A percentile compares a stretch with the other conserved stretches of the same genome.
Evolutionary conservation across 306 rosid species (phyloP).

Genomic region (Sicyos baderoa): DNA sequence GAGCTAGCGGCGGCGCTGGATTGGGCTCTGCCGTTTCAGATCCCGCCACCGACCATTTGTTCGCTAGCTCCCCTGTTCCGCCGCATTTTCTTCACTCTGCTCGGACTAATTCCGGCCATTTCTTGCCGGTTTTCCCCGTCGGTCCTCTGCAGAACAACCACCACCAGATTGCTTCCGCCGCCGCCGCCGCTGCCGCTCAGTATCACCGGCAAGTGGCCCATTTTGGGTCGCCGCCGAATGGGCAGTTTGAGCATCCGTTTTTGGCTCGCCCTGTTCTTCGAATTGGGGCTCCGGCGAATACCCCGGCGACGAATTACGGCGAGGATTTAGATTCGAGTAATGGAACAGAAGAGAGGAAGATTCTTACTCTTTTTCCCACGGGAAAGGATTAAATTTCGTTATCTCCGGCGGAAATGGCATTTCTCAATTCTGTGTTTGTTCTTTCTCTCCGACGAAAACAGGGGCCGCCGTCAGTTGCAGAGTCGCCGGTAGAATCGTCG

Average conservation of each 20-base stretch:
- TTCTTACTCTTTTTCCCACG: constrained; percentile 80
- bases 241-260: constrained; percentile 73
- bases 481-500: not conserved
- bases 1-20: constrained; percentile 30
- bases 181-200: constrained; percentile 26
- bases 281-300: constrained; percentile 56
- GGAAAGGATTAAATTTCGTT: constrained; percentile 56
- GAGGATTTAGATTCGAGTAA: constrained; percentile 75
- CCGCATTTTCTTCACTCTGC: constrained; percentile 72
- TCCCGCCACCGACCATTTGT: constrained; percentile 77
- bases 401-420: not conserved
- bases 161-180: constrained; percentile 61
- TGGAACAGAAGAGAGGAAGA: constrained; percentile 71
- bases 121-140: constrained; percentile 70
- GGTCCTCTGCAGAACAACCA: constrained; percentile 58
- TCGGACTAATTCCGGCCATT: constrained; percentile 63
- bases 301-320: constrained; percentile 35
- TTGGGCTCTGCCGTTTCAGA: constrained; percentile 27
- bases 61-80: constrained; percentile 88
- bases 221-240: constrained; percentile 73
- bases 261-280: constrained; percentile 60
- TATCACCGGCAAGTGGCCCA: constrained; percentile 64
- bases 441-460: not conserved
- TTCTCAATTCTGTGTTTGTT: not conserved
- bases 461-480: not conserved